Evolutionary conservation across 164 flowering plant species (phyloP).

Genomic region (Akebia trifoliata): DNA sequence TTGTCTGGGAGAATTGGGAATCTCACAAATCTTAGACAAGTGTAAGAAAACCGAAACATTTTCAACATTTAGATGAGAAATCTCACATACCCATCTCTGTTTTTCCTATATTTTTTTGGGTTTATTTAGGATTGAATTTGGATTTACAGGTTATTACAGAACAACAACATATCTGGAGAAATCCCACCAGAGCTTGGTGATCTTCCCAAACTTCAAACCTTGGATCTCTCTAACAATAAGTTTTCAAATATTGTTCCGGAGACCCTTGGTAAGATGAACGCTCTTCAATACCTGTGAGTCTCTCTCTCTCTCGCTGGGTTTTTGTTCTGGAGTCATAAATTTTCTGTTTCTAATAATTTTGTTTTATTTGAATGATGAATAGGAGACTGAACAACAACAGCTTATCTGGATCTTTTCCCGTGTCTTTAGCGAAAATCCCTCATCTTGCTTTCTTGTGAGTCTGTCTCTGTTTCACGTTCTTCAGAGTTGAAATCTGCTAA

Average conservation of each 20-base stretch:
- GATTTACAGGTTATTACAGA: slow-evolving; percentile 66
- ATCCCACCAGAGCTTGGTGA: slow-evolving; percentile 70
- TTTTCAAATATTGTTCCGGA: slow-evolving; percentile 56
- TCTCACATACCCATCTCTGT: slow-evolving; percentile 7
- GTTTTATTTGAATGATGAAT: slow-evolving; percentile 13
- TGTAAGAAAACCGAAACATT: slow-evolving; percentile 42
- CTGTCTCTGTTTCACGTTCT: slow-evolving; percentile 5
- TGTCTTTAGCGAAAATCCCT: slow-evolving; percentile 61
- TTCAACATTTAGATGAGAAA: neutral
- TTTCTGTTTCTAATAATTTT: slow-evolving; percentile 9
- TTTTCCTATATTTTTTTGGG: slow-evolving; percentile 1
- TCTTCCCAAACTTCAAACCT: slow-evolving; percentile 64
- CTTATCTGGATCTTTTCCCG: slow-evolving; percentile 75
- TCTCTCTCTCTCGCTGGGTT: slow-evolving; percentile 4
- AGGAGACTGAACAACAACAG: slow-evolving; percentile 95
- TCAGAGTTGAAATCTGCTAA: too few species aligned
- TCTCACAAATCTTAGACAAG: slow-evolving; percentile 83
- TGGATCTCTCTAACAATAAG: slow-evolving; percentile 83
- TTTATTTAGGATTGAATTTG: neutral
- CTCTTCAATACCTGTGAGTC: slow-evolving; percentile 78
- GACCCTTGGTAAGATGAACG: slow-evolving; percentile 52
- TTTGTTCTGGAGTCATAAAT: slow-evolving; percentile 1
- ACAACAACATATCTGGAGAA: slow-evolving; percentile 76
- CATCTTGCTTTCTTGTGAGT: slow-evolving; percentile 91
- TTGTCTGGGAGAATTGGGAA: slow-evolving; percentile 63